phyloP scores from a whole-genome alignment of 345 rosid genomes.

The Excoecaria agallocha region DNA sequence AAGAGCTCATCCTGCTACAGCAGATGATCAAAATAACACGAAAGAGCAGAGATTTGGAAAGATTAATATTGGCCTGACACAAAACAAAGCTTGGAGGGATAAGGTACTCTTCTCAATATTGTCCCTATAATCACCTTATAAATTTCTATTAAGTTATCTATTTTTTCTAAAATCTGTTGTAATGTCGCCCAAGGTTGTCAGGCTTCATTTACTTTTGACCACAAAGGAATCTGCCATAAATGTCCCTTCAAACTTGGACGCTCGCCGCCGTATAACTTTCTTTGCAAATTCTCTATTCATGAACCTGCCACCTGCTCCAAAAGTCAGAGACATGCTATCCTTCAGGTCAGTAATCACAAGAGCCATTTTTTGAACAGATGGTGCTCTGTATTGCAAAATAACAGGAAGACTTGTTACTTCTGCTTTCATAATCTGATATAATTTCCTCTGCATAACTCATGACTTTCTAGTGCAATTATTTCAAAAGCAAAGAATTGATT shows the following conservation, averaged over 20 bases:
- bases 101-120: conserved; percentile 53
- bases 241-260: conserved; percentile 90
- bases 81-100: conserved; percentile 48
- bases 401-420: neutral
- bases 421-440: neutral
- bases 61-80: conserved; percentile 37
- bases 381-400: conserved; percentile 12
- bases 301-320: conserved; percentile 90
- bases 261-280: conserved; percentile 96
- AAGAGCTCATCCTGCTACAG: conserved; percentile 33
- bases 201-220: conserved; percentile 79
- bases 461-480: neutral
- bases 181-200: conserved; percentile 46
- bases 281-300: conserved; percentile 94
- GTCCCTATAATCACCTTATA: conserved; percentile 6
- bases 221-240: conserved; percentile 96
- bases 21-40: conserved; percentile 23
- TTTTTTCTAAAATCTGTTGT: conserved; percentile 12
- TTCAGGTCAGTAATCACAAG: conserved; percentile 54
- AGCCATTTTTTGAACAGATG: neutral
- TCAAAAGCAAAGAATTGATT: too few relatives aligned
- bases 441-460: conserved; percentile 1
- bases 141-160: conserved; percentile 1
- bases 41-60: conserved; percentile 76
- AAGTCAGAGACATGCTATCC: conserved; percentile 86